These are phyloP conservation scores for Clathrus columnatus DNA, from an alignment of 768 basidiomycete genomes.

Conservation along the genomic window DNA sequence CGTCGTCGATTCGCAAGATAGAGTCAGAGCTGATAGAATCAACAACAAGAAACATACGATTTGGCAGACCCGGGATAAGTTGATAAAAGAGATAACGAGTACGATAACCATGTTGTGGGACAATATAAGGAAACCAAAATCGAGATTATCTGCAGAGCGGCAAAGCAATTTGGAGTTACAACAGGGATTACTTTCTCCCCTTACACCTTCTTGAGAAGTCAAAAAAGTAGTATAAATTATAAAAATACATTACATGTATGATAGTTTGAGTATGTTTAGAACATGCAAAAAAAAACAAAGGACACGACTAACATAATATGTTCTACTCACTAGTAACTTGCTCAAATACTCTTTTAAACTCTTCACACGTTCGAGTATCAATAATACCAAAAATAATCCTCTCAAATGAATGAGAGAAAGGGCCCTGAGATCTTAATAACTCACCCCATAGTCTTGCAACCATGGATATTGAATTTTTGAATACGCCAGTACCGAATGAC, in stretches of 20 bases:
- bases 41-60: slow-evolving; percentile 27
- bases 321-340: slow-evolving; percentile 19
- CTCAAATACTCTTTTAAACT: slow-evolving; percentile 32
- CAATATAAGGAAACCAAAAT: neutral
- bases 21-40: slow-evolving; percentile 57
- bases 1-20: slow-evolving; percentile 59
- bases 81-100: neutral
- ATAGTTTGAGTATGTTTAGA: too few species aligned
- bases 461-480: slow-evolving; percentile 50
- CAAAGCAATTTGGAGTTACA: neutral
- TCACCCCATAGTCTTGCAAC: slow-evolving; percentile 62
- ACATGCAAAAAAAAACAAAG: too few species aligned
- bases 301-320: too few species aligned
- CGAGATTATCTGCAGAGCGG: neutral
- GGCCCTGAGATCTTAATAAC: slow-evolving; percentile 40
- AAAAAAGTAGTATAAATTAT: neutral
- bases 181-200: neutral
- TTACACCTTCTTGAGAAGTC: neutral
- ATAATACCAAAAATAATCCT: slow-evolving; percentile 61
- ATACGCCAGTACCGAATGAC: slow-evolving; percentile 73
- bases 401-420: slow-evolving; percentile 53
- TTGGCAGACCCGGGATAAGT: slow-evolving; percentile 17
- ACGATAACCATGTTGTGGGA: neutral
- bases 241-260: neutral
- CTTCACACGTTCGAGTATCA: slow-evolving; percentile 38